These are phyloP conservation scores for Scutellospora calospora DNA, from an alignment of 371 early-diverging fungal genomes.

Conservation along the genomic window DNA sequence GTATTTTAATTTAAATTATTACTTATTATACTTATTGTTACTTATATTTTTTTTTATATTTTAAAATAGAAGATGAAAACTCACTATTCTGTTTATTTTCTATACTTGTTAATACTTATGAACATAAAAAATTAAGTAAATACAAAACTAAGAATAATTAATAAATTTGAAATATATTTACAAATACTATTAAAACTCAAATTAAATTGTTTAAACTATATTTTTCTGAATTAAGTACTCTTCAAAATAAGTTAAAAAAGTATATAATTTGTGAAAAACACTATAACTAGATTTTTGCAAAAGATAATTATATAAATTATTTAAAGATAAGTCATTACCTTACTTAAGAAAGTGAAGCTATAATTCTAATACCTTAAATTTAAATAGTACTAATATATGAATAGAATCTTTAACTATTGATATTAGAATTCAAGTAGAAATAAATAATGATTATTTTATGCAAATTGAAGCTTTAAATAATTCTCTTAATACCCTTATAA, in stretches of 20 bases:
- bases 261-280: constrained; percentile 10
- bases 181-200: not conserved
- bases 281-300: not conserved
- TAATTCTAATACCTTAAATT: too few species aligned
- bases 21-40: too few species aligned
- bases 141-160: too few species aligned
- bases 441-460: not conserved
- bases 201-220: not conserved
- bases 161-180: too few species aligned
- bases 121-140: too few species aligned
- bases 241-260: not conserved
- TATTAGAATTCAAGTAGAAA: not conserved
- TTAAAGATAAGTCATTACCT: not conserved
- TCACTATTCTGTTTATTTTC: too few species aligned
- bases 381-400: not conserved
- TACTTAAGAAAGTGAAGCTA: too few species aligned
- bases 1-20: too few species aligned
- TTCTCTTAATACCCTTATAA: not conserved
- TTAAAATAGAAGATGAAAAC: too few species aligned
- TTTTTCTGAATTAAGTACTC: not conserved
- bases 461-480: not conserved
- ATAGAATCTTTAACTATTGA: not conserved
- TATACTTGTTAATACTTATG: too few species aligned
- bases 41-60: too few species aligned
- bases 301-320: not conserved